Base-by-base conservation (phyloP, 1,139 yeast genomes). In the Pichia sp. region DNA sequence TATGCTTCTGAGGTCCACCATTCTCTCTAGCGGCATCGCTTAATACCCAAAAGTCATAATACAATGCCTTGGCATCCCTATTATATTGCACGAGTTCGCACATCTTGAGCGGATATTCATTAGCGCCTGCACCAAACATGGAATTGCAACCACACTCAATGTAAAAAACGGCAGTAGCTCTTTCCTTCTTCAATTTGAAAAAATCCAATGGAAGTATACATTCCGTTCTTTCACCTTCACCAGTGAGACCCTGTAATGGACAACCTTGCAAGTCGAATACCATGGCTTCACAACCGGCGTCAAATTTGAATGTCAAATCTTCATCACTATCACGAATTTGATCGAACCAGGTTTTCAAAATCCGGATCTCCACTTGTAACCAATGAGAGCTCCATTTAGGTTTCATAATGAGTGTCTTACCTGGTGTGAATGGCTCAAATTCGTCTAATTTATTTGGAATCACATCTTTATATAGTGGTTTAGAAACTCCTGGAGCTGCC, bases 331-430 rank as follows among this genome's bases (percentile, higher is more conserved):
- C 70, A 56, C 67, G 53, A 11, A 41, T 14, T 13, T 32, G 36
- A 13, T 59, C 50, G 15, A 67, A 48, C 83, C 91, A 82, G 3
- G 65, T 58, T 16, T 64, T 51, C 1, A 95, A 94, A 7, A 88
- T 64, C 22, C 66, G 64, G 44, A 84, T 60, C 19, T 68, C 62
- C 27, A 88, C 64, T 49, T 77, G 73, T 60, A 91, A 86, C 98
- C 98, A 91, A 49, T 87, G 93, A 1, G 96, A 82, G 45, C 91
- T 80, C 98, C 97, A 91, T 13, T 94, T 81, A 2, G 97, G 97
- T 3, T 40, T 32, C 38, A 44, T 37, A 0, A 96, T 96, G 58
- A 83, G 86, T n/a, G 67, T 63, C 50, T 82, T 78, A 21, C 94
- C 94, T 48, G 77, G 75, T 22, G 67, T 63, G 20, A 86, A 77